Percentiles rank a stretch among this genome's conserved stretches.
Conservation (phyloP, 768 basidiomycete species). For the Chlorophyllum brunneum region DNA sequence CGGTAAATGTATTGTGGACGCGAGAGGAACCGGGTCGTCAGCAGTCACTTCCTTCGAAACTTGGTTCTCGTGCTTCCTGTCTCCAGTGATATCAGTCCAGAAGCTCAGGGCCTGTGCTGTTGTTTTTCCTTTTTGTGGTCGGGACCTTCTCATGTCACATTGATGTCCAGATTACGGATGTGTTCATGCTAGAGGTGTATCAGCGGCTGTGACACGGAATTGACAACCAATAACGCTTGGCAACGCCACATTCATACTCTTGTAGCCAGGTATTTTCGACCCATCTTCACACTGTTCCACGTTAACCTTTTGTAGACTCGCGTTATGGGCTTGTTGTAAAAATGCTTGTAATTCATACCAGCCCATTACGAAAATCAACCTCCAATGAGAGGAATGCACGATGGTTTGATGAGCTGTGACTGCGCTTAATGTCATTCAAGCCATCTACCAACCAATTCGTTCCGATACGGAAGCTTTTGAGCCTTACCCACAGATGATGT, state of each 20-base stretch:
- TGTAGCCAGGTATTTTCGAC: neutral
- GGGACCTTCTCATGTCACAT: neutral
- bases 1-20: neutral
- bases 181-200: no score
- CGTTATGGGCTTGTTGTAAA: no score
- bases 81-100: neutral
- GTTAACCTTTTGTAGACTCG: neutral
- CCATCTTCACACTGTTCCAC: neutral
- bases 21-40: neutral
- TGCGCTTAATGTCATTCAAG: no score
- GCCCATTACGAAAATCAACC: no score
- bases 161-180: slow-evolving; percentile 7
- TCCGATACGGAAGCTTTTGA: no score
- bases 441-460: neutral
- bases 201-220: no score
- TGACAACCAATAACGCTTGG: no score
- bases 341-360: no score
- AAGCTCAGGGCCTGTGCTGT: neutral
- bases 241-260: neutral
- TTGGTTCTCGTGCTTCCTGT: slow-evolving; percentile 1
- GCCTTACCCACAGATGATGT: no score
- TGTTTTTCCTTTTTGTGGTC: neutral
- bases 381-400: no score
- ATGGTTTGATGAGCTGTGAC: no score
- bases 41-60: neutral